These are phyloP conservation scores for Aspergillus sclerotioniger DNA, from an alignment of 495 filamentous ascomycete species.

Conservation along the genomic window DNA sequence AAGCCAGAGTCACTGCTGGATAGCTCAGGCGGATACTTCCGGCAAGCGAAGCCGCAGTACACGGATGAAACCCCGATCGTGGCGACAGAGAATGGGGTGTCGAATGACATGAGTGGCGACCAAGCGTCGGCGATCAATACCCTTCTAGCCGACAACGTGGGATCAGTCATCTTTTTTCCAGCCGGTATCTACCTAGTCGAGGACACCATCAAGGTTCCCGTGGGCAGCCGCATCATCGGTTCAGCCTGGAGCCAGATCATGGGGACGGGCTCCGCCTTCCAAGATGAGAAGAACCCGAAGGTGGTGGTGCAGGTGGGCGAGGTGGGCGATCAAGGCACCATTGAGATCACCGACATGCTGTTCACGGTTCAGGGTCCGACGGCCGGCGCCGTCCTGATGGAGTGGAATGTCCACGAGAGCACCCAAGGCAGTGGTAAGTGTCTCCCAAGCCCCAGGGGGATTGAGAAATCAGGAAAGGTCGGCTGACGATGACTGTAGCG, in stretches of 20 bases:
- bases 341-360: conserved; percentile 54
- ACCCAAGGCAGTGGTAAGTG: conserved; percentile 61
- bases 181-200: conserved; percentile 54
- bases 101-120: conserved; percentile 15
- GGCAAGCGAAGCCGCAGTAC: conserved; percentile 7
- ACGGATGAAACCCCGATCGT: not conserved
- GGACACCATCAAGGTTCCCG: conserved; percentile 51
- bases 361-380: conserved; percentile 60
- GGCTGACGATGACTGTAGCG: not conserved
- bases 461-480: not conserved
- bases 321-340: conserved; percentile 45
- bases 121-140: conserved; percentile 43
- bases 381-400: conserved; percentile 74
- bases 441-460: not conserved
- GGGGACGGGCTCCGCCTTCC: conserved; percentile 46
- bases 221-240: conserved; percentile 47
- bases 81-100: conserved; percentile 3
- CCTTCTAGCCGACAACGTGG: conserved; percentile 38
- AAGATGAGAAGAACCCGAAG: conserved; percentile 43
- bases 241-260: conserved; percentile 47
- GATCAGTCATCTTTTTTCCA: conserved; percentile 53
- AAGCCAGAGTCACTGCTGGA: not conserved
- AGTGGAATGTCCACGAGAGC: conserved; percentile 71
- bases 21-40: conserved; percentile 4
- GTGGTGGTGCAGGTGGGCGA: conserved; percentile 55